These are phyloP conservation scores for Crithidia expoeki DNA, from an alignment of 208 protist species.

Conservation along the genomic window DNA sequence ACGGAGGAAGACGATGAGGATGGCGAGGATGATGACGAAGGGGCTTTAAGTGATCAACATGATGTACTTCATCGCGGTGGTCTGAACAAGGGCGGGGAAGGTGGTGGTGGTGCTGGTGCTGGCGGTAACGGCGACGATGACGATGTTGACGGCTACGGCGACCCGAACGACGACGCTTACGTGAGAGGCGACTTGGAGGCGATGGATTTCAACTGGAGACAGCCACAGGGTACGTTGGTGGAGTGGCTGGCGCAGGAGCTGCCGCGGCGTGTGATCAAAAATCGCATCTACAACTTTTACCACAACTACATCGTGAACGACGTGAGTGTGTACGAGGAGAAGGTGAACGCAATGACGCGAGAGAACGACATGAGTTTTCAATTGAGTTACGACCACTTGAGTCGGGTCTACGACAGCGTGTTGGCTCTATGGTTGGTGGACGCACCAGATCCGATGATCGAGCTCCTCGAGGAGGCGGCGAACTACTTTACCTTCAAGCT, in stretches of 20 bases:
- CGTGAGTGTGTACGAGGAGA: constrained; percentile 82
- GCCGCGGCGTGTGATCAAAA: constrained; percentile 85
- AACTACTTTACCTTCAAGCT: constrained; percentile 89
- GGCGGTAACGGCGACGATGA: constrained; percentile 19
- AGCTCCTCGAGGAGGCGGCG: constrained; percentile 97
- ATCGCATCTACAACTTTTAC: constrained; percentile 93
- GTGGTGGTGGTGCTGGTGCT: not conserved
- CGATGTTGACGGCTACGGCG: constrained; percentile 36
- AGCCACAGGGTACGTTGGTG: constrained; percentile 83
- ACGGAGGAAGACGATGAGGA: constrained; percentile 38
- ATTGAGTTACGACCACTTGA: constrained; percentile 95
- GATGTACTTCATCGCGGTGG: not conserved
- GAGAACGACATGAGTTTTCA: constrained; percentile 94
- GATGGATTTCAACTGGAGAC: constrained; percentile 88
- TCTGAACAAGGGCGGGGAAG: not conserved
- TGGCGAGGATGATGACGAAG: constrained; percentile 11
- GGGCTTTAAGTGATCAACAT: not conserved
- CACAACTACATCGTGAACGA: constrained; percentile 87
- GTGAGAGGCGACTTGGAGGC: constrained; percentile 77
- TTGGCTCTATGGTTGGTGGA: constrained; percentile 97
- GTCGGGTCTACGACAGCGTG: constrained; percentile 81
- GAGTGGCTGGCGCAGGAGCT: constrained; percentile 92
- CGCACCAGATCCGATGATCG: constrained; percentile 96
- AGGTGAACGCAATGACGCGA: constrained; percentile 86
- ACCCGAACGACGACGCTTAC: constrained; percentile 65